These are phyloP conservation scores for Mucor indicus DNA, from an alignment of 371 early-diverging fungal species.

Conservation along the genomic window DNA sequence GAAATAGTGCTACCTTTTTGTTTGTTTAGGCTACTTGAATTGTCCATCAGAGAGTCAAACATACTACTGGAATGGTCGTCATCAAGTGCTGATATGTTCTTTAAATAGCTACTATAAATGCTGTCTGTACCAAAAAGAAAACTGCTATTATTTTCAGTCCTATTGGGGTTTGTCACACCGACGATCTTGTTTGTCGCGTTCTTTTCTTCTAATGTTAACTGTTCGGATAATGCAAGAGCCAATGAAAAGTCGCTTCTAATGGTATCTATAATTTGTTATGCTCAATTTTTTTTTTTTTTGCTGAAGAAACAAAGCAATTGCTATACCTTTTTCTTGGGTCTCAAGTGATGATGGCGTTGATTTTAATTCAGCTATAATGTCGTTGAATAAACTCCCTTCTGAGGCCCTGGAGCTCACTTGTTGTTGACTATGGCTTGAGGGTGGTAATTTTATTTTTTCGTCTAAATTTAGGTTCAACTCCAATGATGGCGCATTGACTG, in stretches of 20 bases:
- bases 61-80: conserved; percentile 15
- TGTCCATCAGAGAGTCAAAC: conserved; percentile 28
- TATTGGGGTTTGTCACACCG: background rate
- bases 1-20: conserved; percentile 1
- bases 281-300: no score
- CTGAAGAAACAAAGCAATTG: no score
- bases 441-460: conserved; percentile 9
- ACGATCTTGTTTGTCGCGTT: no score
- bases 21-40: no score
- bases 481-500: conserved; percentile 20
- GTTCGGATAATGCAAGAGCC: conserved; percentile 38
- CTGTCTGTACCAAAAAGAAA: conserved; percentile 28
- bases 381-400: conserved; percentile 35
- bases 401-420: no score
- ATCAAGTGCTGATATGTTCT: background rate
- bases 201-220: conserved; percentile 21
- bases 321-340: no score
- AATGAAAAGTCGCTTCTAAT: conserved; percentile 26
- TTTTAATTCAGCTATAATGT: conserved; percentile 34
- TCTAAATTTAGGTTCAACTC: conserved; percentile 20
- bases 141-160: background rate
- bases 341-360: no score
- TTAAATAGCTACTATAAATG: conserved; percentile 37
- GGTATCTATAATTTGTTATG: background rate
- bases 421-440: no score